Evolutionary conservation across 768 basidiomycete genomes (phyloP).

Genomic region (Stropharia rugosoannulata): DNA sequence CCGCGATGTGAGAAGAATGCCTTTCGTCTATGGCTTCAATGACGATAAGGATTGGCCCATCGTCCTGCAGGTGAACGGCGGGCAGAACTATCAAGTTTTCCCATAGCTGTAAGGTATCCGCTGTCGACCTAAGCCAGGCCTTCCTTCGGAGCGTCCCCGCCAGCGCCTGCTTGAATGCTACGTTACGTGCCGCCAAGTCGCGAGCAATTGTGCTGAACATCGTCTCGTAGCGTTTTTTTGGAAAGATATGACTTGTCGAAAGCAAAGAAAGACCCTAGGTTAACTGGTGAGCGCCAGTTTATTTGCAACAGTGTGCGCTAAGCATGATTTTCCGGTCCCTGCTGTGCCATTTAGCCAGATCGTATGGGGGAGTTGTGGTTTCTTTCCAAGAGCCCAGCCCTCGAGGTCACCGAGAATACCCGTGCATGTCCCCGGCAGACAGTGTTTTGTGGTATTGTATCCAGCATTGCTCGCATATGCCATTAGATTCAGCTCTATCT

Average conservation of each 20-base stretch:
- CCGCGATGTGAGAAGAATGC: slow-evolving; percentile 30
- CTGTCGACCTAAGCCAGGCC: slow-evolving; percentile 5
- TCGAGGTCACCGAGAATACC: slow-evolving; percentile 21
- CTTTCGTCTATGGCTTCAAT: slow-evolving; percentile 39
- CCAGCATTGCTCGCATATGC: slow-evolving; percentile 1
- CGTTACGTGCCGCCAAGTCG: slow-evolving; percentile 22
- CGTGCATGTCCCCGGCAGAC: slow-evolving; percentile 20
- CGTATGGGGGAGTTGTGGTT: slow-evolving; percentile 13
- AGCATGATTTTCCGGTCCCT: slow-evolving; percentile 37
- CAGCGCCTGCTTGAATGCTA: not conserved
- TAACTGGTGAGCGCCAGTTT: slow-evolving; percentile 12
- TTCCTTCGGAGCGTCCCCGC: slow-evolving; percentile 2
- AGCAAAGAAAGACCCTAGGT: slow-evolving; percentile 34
- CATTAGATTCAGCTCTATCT: not conserved
- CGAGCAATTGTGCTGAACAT: slow-evolving; percentile 31
- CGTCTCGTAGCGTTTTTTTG: slow-evolving; percentile 16
- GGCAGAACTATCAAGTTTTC: slow-evolving; percentile 15
- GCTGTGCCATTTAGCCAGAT: slow-evolving; percentile 26
- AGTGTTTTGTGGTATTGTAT: slow-evolving; percentile 11
- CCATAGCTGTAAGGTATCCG: slow-evolving; percentile 13
- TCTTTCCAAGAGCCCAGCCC: slow-evolving; percentile 17
- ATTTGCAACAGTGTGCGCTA: slow-evolving; percentile 31
- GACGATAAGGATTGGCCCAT: slow-evolving; percentile 23
- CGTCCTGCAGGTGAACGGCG: slow-evolving; percentile 6
- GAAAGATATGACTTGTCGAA: slow-evolving; percentile 22